These are phyloP conservation scores for Calonectria crousiana DNA, from an alignment of 2,329 filamentous ascomycete species.

Conservation along the genomic window DNA sequence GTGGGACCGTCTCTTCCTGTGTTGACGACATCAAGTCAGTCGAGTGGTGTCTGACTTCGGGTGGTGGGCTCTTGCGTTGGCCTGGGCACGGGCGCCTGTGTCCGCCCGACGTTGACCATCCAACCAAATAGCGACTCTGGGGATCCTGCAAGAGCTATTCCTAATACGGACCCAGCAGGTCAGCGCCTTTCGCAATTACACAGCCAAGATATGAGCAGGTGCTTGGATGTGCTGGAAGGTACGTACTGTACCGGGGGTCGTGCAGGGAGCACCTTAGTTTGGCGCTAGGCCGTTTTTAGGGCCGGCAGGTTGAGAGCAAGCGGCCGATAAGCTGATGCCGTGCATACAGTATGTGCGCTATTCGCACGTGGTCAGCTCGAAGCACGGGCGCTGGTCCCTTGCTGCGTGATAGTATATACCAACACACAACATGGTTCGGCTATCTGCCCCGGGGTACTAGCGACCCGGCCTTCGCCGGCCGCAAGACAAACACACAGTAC, in stretches of 20 bases:
- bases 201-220: constrained; percentile 36
- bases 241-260: constrained; percentile 33
- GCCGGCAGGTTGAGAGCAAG: constrained; percentile 40
- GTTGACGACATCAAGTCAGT: constrained; percentile 18
- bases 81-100: constrained; percentile 35
- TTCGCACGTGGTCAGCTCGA: constrained; percentile 22
- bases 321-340: constrained; percentile 46
- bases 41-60: constrained; percentile 19
- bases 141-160: constrained; percentile 31
- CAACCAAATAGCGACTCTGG: constrained; percentile 37
- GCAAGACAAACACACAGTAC: constrained; percentile 38
- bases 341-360: constrained; percentile 37
- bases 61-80: constrained; percentile 19
- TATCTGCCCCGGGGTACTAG: constrained; percentile 37
- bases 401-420: constrained; percentile 11
- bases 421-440: background rate
- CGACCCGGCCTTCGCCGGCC: constrained; percentile 36
- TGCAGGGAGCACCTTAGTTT: constrained; percentile 30
- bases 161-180: constrained; percentile 24
- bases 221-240: constrained; percentile 19
- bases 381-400: background rate
- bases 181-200: constrained; percentile 40
- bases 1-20: background rate
- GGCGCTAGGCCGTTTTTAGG: constrained; percentile 38
- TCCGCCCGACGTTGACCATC: constrained; percentile 39